A percentile compares a stretch with the other conserved stretches of the same genome.
These are phyloP conservation scores for Colletotrichum tropicicola DNA, from an alignment of 2,329 filamentous ascomycete species.

Conservation along the genomic window DNA sequence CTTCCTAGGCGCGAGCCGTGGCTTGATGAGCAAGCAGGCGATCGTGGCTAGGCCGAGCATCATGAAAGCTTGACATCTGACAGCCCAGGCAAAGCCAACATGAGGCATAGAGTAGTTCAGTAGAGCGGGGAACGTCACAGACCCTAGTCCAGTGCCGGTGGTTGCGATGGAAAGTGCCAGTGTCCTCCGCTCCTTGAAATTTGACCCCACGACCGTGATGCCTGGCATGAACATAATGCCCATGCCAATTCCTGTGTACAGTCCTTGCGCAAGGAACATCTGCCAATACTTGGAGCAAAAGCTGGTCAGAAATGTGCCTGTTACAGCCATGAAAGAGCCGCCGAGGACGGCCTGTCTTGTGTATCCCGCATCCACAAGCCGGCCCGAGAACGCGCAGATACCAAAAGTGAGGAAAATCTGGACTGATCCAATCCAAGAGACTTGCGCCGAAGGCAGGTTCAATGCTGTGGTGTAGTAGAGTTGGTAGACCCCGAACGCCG, in stretches of 20 bases:
- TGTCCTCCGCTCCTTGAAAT: constrained; percentile 67
- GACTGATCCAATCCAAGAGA: constrained; percentile 60
- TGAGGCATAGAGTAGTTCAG: constrained; percentile 64
- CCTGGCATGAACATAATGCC: constrained; percentile 64
- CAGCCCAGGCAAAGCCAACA: constrained; percentile 72
- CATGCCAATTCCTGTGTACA: constrained; percentile 65
- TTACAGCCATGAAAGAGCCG: constrained; percentile 51
- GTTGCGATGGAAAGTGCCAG: constrained; percentile 69
- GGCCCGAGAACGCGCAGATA: constrained; percentile 50
- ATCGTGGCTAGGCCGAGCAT: constrained; percentile 55
- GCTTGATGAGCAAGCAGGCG: constrained; percentile 51
- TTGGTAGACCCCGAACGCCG: constrained; percentile 46
- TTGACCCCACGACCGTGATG: constrained; percentile 64
- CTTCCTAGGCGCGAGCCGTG: constrained; percentile 57
- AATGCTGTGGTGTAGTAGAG: constrained; percentile 47
- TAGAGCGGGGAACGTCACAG: constrained; percentile 69
- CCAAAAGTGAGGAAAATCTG: constrained; percentile 53
- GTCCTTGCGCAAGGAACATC: constrained; percentile 60
- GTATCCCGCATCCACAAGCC: constrained; percentile 52
- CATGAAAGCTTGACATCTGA: constrained; percentile 69
- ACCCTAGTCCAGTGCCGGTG: constrained; percentile 68
- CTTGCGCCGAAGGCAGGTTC: constrained; percentile 41
- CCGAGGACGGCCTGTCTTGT: constrained; percentile 41
- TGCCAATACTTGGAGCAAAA: constrained; percentile 55
- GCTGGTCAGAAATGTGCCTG: constrained; percentile 56